These are phyloP conservation scores for Lasiodiplodia theobromae DNA, from an alignment of 2,329 filamentous ascomycete genomes.

Conservation along the genomic window DNA sequence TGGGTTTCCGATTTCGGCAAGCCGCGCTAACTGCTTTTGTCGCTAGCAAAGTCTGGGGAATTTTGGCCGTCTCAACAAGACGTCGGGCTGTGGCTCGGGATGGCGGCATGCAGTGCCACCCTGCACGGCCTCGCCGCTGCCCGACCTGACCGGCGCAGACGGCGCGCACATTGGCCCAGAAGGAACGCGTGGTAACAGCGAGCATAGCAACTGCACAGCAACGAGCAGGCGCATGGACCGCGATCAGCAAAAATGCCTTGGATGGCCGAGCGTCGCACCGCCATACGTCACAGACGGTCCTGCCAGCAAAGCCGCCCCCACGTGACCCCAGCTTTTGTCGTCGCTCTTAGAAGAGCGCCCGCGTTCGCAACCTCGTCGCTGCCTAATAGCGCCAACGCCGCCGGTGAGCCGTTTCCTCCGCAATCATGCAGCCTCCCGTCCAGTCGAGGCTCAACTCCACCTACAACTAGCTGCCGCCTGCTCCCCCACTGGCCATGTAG, in stretches of 20 bases:
- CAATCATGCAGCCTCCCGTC: slow-evolving; percentile 5
- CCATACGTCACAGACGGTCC: slow-evolving; percentile 14
- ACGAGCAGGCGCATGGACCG: not conserved
- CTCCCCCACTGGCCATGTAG: slow-evolving; percentile 21
- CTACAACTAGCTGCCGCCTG: slow-evolving; percentile 9
- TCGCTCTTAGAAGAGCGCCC: not conserved
- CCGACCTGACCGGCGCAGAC: not conserved
- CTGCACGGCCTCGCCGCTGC: slow-evolving; percentile 7
- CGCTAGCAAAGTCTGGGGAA: not conserved
- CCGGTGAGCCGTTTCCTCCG: slow-evolving; percentile 10
- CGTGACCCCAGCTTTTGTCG: slow-evolving; percentile 5
- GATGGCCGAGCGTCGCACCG: no score
- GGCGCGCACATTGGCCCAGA: not conserved
- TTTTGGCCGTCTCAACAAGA: not conserved
- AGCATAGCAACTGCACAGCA: not conserved
- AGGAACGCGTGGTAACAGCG: not conserved
- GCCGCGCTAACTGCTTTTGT: slow-evolving; percentile 1
- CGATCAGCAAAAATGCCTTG: not conserved
- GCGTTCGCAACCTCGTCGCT: slow-evolving; percentile 7
- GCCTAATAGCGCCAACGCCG: slow-evolving; percentile 10
- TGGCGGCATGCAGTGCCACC: slow-evolving; percentile 5
- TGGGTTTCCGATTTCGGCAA: not conserved
- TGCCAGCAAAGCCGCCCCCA: slow-evolving; percentile 15
- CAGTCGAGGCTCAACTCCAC: slow-evolving; percentile 8
- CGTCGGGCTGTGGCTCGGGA: slow-evolving; percentile 7